A percentile compares a stretch with the other conserved stretches of the same genome.
phyloP scores from a whole-genome alignment of 2,329 filamentous ascomycete species.

The Ophiostoma sp. region DNA sequence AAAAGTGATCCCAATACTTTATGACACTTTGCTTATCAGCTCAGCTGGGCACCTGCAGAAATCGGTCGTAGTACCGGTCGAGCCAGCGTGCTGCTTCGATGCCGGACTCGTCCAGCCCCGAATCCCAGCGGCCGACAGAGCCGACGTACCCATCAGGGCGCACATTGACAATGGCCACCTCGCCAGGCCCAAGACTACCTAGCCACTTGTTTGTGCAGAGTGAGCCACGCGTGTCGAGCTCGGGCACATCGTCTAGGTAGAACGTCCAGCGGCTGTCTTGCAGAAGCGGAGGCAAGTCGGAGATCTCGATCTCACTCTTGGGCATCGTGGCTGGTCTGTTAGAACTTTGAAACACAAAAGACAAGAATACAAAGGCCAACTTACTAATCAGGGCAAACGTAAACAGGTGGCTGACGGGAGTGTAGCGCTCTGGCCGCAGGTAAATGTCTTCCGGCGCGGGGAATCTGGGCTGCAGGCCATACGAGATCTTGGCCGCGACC shows the following conservation, averaged over 20 bases:
- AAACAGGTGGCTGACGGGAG: conserved; percentile 60
- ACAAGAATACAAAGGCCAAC: conserved; percentile 29
- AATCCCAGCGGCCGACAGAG: conserved; percentile 52
- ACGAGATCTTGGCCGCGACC: conserved; percentile 55
- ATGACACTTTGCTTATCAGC: neutral
- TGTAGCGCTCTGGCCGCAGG: conserved; percentile 63
- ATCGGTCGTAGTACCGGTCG: conserved; percentile 50
- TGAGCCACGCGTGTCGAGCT: conserved; percentile 48
- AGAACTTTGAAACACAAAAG: conserved; percentile 18
- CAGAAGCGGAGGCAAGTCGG: conserved; percentile 56
- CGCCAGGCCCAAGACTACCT: conserved; percentile 49
- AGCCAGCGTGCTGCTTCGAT: conserved; percentile 51
- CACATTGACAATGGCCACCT: conserved; percentile 62
- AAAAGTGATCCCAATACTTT: neutral
- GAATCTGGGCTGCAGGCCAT: conserved; percentile 53
- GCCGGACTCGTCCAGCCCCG: conserved; percentile 47
- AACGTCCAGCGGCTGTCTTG: conserved; percentile 65
- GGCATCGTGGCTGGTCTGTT: conserved; percentile 48
- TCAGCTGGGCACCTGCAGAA: conserved; percentile 45
- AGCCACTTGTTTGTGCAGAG: conserved; percentile 66
- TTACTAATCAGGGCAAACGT: conserved; percentile 64
- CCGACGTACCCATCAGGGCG: conserved; percentile 71
- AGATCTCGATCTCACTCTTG: conserved; percentile 60
- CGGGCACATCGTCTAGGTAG: conserved; percentile 62
- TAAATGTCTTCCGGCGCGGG: conserved; percentile 60